Evolutionary conservation across 768 basidiomycete genomes (phyloP), one percentile per base, ranked within the genome.

Genomic region (Antrodiella citrinella): DNA sequence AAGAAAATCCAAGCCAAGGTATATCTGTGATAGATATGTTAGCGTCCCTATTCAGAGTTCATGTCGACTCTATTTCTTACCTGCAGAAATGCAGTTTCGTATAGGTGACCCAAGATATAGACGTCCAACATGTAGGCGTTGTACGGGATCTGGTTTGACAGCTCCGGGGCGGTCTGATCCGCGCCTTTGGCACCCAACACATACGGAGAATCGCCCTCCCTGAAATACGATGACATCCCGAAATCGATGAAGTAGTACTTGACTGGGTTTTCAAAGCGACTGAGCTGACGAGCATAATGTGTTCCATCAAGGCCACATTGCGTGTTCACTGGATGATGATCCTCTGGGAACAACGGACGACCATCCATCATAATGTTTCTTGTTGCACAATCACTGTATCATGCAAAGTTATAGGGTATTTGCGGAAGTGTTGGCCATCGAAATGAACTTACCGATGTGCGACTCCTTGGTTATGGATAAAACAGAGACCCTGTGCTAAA

Each of bases 381-480:
- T 9, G 1, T 1, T 23, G 22, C 26, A 24, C 52, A 51, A 39
- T 59, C 56, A 10, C 51, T 57, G 35, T 1, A 25, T 2, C 4
- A 10, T 5, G 72, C 64, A 48, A 68, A 70, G 45, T 58, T 54
- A 0, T 70, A 45, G 0, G 21, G 18, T 21, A 13, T 22, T 15
- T 68, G 3, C 7, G 10, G 22, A 26, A 25, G 38, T 3, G 1
- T 3, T 1, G 1, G 10, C n/a, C 66, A 69, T 69, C 40, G 10
- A 25, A 26, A 25, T 18, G 35, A 18, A 18, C 10, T 38, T 38
- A 38, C 71, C 66, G 50, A 51, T 73, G 72, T 4, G 69, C 70
- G 2, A 71, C 54, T 13, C 56, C 54, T 44, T 69, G 58, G 3
- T 58, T 49, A 51, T 73, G 71, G 57, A 72, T 66, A 49, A 69